Percentiles rank a stretch among this genome's conserved stretches.
phyloP scores from a whole-genome alignment of 1,284 basidiomycete species.

The Cryptococcus maquisensis region DNA sequence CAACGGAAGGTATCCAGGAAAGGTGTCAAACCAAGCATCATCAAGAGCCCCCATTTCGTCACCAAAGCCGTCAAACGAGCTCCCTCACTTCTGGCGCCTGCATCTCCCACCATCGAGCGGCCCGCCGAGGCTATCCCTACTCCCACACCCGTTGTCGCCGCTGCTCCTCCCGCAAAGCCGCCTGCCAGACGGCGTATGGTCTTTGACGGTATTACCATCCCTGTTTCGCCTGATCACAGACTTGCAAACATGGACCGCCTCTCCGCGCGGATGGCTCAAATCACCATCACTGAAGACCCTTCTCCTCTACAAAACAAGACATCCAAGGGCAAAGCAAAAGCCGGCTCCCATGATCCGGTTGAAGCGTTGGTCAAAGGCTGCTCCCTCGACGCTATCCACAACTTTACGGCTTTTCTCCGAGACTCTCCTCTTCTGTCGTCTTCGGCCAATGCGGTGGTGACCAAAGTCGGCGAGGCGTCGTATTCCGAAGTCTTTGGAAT shows the following conservation, averaged over 20 bases:
- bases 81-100: not conserved
- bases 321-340: not conserved
- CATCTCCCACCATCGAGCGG: not conserved
- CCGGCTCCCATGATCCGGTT: not conserved
- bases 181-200: not conserved
- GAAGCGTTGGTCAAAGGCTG: conserved; percentile 1
- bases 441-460: conserved; percentile 40
- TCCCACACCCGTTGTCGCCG: no score
- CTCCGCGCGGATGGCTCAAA: not conserved
- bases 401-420: conserved; percentile 10
- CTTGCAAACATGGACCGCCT: not conserved
- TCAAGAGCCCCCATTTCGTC: no score
- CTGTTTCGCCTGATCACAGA: not conserved
- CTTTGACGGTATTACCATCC: conserved; percentile 16
- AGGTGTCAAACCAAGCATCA: not conserved
- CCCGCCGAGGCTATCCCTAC: no score
- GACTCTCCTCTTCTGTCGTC: conserved; percentile 1
- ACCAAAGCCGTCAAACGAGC: no score
- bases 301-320: not conserved
- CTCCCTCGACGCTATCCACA: not conserved
- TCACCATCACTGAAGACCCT: not conserved
- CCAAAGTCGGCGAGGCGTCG: conserved; percentile 91
- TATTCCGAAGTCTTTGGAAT: conserved; percentile 96
- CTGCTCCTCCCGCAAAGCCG: not conserved
- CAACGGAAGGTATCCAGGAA: not conserved